Percentiles rank a stretch among this genome's conserved stretches.
phyloP scores from a whole-genome alignment of 1,284 basidiomycete genomes.

The Sphaerobolus stellatus region DNA sequence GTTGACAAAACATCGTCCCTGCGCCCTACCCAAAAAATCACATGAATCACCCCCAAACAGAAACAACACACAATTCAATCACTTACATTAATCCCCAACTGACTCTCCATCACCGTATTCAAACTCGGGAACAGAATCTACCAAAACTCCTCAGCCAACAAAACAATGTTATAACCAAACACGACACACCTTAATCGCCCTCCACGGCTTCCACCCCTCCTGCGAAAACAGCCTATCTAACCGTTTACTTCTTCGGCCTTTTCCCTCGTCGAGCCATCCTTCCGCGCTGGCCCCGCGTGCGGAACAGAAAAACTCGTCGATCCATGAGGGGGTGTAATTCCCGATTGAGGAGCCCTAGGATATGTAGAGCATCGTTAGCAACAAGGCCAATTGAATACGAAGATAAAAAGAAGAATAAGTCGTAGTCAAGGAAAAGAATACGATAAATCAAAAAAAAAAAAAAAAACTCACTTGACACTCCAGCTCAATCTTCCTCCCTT shows the following conservation, averaged over 20 bases:
- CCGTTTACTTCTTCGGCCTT: slow-evolving; percentile 53
- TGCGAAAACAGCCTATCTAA: slow-evolving; percentile 16
- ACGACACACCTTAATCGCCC: neutral
- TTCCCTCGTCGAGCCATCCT: slow-evolving; percentile 61
- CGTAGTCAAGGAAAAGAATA: slow-evolving; percentile 5
- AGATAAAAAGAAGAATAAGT: neutral
- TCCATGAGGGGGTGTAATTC: slow-evolving; percentile 70
- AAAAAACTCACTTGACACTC: slow-evolving; percentile 64
- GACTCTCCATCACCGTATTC: slow-evolving; percentile 58
- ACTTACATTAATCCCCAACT: slow-evolving; percentile 56
- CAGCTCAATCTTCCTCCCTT: slow-evolving; percentile 43
- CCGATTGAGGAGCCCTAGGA: slow-evolving; percentile 78
- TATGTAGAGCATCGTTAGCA: no score
- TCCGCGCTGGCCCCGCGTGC: slow-evolving; percentile 67
- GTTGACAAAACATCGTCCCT: slow-evolving; percentile 66
- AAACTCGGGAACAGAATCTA: slow-evolving; percentile 67
- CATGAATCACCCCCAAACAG: slow-evolving; percentile 7
- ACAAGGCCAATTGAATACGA: neutral
- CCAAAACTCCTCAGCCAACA: neutral
- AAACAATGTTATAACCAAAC: neutral
- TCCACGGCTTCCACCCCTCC: neutral
- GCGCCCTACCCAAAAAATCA: slow-evolving; percentile 50
- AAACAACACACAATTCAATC: neutral
- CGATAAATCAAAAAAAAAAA: neutral
- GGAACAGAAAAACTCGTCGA: slow-evolving; percentile 74